Conservation (phyloP, 2,329 filamentous ascomycete species). For the Ophiocordyceps camponoti-rufipedis region DNA sequence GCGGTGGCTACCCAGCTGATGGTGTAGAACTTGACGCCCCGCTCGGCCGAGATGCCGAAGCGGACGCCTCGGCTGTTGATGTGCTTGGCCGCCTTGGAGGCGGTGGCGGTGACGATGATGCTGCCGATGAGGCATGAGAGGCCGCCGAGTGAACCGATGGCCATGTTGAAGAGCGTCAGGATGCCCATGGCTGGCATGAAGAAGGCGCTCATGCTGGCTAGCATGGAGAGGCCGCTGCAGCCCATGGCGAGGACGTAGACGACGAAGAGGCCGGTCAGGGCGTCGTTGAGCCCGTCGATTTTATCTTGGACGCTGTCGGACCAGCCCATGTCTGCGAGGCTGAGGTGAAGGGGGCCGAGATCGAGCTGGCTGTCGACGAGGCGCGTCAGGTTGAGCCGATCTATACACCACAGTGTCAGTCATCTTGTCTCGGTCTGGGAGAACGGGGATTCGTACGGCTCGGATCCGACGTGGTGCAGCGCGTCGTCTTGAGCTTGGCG, state of each 20-base stretch:
- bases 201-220: conserved; percentile 18
- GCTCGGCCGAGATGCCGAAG: conserved; percentile 23
- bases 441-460: conserved; percentile 14
- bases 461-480: conserved; percentile 22
- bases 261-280: conserved; percentile 28
- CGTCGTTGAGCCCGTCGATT: conserved; percentile 29
- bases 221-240: conserved; percentile 23
- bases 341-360: conserved; percentile 24
- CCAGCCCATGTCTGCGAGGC: conserved; percentile 25
- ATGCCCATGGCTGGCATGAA: conserved; percentile 11
- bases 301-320: conserved; percentile 24
- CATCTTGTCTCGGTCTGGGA: no score
- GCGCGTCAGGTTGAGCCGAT: conserved; percentile 26
- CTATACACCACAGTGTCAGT: conserved; percentile 5
- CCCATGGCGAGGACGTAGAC: conserved; percentile 26
- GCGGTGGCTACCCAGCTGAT: conserved; percentile 29
- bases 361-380: conserved; percentile 26
- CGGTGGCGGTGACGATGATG: conserved; percentile 22
- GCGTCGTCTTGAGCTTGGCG: conserved; percentile 22
- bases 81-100: conserved; percentile 19
- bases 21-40: conserved; percentile 24
- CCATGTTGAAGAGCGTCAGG: conserved; percentile 17
- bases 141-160: conserved; percentile 16
- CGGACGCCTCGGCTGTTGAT: conserved; percentile 24
- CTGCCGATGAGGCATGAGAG: conserved; percentile 21